These are phyloP conservation scores for Globisporangium orthogonon DNA, from an alignment of 352 stramenopile genomes.

Conservation along the genomic window DNA sequence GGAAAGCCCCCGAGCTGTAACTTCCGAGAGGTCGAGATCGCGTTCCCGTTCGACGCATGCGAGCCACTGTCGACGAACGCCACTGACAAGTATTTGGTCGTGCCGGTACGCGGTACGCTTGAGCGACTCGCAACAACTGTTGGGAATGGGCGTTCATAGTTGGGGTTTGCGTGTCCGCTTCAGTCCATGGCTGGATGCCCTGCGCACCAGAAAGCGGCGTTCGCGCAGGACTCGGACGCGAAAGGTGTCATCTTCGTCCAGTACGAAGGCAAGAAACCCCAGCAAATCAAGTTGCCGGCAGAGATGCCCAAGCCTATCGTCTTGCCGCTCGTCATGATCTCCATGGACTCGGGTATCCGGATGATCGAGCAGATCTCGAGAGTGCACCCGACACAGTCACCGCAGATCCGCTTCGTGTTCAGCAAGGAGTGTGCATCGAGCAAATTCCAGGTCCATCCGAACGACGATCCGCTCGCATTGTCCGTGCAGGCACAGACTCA, in stretches of 20 bases:
- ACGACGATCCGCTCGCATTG: slow-evolving; percentile 25
- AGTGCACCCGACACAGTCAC: slow-evolving; percentile 20
- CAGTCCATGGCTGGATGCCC: slow-evolving; percentile 32
- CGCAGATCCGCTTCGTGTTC: slow-evolving; percentile 55
- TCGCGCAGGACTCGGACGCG: slow-evolving; percentile 49
- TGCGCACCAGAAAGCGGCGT: slow-evolving; percentile 55
- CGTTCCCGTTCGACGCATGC: slow-evolving; percentile 51
- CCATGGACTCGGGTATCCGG: slow-evolving; percentile 43
- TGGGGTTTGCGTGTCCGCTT: neutral
- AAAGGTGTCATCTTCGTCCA: slow-evolving; percentile 62
- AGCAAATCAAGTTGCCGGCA: slow-evolving; percentile 34
- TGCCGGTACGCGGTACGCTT: slow-evolving; percentile 29
- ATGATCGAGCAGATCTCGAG: slow-evolving; percentile 32
- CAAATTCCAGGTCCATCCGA: slow-evolving; percentile 39
- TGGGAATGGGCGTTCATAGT: neutral
- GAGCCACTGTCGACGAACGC: slow-evolving; percentile 30
- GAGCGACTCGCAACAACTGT: neutral
- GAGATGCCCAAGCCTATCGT: slow-evolving; percentile 37
- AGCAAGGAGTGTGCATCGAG: slow-evolving; percentile 31
- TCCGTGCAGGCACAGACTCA: slow-evolving; percentile 35
- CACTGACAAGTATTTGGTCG: slow-evolving; percentile 50
- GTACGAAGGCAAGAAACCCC: slow-evolving; percentile 41
- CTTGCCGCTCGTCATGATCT: slow-evolving; percentile 63
- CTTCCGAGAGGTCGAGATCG: slow-evolving; percentile 45
- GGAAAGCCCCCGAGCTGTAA: slow-evolving; percentile 44